Evolutionary conservation across 2,329 filamentous ascomycete genomes (phyloP).

Genomic region (Trichophyton schoenleinii): DNA sequence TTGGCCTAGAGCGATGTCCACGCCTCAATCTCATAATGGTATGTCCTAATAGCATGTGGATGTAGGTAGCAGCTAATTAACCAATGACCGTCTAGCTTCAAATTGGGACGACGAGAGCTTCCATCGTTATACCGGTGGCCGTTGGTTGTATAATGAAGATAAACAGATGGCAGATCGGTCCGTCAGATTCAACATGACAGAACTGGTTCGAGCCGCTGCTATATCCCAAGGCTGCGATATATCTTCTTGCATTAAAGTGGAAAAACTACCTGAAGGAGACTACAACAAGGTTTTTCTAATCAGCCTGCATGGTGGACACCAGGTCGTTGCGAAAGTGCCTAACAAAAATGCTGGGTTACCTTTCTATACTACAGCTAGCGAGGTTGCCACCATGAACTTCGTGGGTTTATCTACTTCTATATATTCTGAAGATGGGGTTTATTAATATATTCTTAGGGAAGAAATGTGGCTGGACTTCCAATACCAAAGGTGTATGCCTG

Average conservation of each 20-base stretch:
- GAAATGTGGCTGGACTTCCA: conserved; percentile 21
- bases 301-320: neutral
- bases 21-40: neutral
- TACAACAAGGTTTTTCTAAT: conserved; percentile 11
- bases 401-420: neutral
- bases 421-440: neutral
- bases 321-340: conserved; percentile 7
- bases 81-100: neutral
- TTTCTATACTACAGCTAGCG: conserved; percentile 11
- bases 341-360: conserved; percentile 4
- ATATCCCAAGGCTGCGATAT: neutral
- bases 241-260: neutral
- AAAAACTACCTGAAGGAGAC: conserved; percentile 10
- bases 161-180: conserved; percentile 5
- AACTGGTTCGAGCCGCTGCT: neutral
- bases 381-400: conserved; percentile 16
- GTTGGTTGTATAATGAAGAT: conserved; percentile 6
- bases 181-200: conserved; percentile 4
- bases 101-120: conserved; percentile 10
- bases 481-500: conserved; percentile 22
- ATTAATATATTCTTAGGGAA: neutral
- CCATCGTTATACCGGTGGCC: neutral
- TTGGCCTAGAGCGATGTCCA: neutral
- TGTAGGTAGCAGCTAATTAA: neutral
- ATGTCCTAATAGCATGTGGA: neutral